Base-by-base conservation (phyloP, 1,284 basidiomycete species). In the Porodaedalea pini region DNA sequence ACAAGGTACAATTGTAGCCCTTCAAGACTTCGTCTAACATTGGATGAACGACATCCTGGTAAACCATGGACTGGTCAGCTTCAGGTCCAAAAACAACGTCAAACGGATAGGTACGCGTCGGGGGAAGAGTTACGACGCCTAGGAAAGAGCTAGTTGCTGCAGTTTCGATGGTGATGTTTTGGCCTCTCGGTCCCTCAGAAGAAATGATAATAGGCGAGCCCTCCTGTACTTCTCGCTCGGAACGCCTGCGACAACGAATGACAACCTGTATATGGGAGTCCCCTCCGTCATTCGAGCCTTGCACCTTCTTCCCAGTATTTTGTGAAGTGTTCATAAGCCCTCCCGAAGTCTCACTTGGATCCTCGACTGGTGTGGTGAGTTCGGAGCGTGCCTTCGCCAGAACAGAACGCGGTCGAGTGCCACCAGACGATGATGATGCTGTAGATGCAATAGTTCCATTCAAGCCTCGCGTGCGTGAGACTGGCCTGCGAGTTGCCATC, bases 1-100 rank as follows among this genome's bases (percentile, higher is more conserved):
- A 99, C 34, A 99, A 79, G 0, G 97, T 99, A 69, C 97, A 99
- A 68, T 99, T 99, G 76, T 98, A 99, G 2, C 97, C 97, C 67
- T 84, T 78, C 50, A 98, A 73, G 37, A 99, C 95, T 70, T 99
- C 92, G 49, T 94, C 86, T 48, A 99, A 77, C 81, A 99, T 92
- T 0, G 92, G 92, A 59, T 83, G 83, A 36, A 97, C 96, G 36
- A 98, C 95, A 60, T 98, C 91, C 61, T 92, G 83, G 71, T 97
- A 99, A 25, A 99, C 82, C 81, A 94, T 84, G 31, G 90, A 86
- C 69, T 99, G 97, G 69, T 98, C 95, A 7, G 96, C 96, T 69
- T 98, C 95, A 21, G 95, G 94, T 1, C 97, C 96, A 74, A 97
- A 98, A 8, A 98, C 94, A 32, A 88, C 77, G 71, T 96, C 93